Percentiles rank a stretch among this genome's conserved stretches.
phyloP scores from a whole-genome alignment of 345 rosid species.

The Aurinia saxatilis region DNA sequence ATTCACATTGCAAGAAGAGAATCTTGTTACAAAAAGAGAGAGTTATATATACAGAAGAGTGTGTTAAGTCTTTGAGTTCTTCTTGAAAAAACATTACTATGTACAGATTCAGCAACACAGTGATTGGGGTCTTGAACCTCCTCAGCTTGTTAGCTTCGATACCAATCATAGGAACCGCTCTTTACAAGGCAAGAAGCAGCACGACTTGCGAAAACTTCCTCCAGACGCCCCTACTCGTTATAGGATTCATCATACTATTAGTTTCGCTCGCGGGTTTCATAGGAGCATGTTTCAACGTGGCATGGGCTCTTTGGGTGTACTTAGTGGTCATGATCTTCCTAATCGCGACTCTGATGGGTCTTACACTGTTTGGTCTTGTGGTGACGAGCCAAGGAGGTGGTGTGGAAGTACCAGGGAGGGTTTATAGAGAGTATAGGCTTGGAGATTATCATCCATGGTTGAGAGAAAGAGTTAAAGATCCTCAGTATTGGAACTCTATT shows the following conservation, averaged over 20 bases:
- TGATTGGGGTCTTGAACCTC: constrained; percentile 80
- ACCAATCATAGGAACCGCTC: constrained; percentile 82
- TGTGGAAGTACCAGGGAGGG: constrained; percentile 51
- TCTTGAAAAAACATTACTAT: constrained; percentile 25
- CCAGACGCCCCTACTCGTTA: constrained; percentile 70
- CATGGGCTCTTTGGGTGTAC: constrained; percentile 97
- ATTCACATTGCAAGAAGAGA: constrained; percentile 28
- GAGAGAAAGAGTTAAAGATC: constrained; percentile 51
- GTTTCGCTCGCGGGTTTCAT: constrained; percentile 85
- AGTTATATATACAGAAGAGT: not conserved
- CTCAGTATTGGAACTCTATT: constrained; percentile 60
- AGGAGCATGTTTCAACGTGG: constrained; percentile 82
- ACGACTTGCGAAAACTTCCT: constrained; percentile 80
- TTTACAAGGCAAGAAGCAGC: constrained; percentile 85
- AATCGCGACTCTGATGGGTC: constrained; percentile 50
- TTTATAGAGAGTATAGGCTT: constrained; percentile 65
- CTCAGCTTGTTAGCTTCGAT: constrained; percentile 76
- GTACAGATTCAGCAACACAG: constrained; percentile 88
- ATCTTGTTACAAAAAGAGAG: constrained; percentile 12
- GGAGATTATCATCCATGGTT: constrained; percentile 82
- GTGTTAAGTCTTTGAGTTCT: not conserved
- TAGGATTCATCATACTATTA: constrained; percentile 71
- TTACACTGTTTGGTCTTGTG: constrained; percentile 73
- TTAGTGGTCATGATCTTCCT: constrained; percentile 75
- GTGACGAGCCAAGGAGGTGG: constrained; percentile 88